These are phyloP conservation scores for Aegilops umbellulata DNA, from an alignment of 176 grass and related monocot species.

Conservation along the genomic window DNA sequence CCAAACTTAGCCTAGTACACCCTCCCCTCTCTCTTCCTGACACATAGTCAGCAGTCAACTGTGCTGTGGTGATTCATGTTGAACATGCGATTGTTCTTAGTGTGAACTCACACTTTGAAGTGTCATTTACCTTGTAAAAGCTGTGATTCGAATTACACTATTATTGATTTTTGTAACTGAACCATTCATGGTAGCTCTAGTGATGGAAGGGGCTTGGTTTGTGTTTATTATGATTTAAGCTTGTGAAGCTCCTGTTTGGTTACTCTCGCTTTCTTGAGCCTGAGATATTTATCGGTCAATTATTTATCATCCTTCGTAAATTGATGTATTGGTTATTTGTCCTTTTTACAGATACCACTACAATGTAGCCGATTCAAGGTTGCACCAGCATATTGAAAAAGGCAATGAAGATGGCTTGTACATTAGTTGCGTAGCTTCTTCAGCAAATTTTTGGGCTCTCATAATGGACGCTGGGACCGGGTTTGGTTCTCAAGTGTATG, in stretches of 20 bases:
- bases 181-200: neutral
- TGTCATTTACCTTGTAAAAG: neutral
- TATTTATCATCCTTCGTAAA: neutral
- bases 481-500: slow-evolving; percentile 77
- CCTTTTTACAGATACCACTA: slow-evolving; percentile 77
- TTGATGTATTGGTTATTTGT: slow-evolving; percentile 26
- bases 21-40: neutral
- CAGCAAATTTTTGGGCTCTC: slow-evolving; percentile 75
- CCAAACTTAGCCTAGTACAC: neutral
- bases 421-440: slow-evolving; percentile 82
- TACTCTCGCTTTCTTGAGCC: neutral
- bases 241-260: neutral
- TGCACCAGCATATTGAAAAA: slow-evolving; percentile 87
- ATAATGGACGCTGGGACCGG: slow-evolving; percentile 87
- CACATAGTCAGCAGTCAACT: neutral
- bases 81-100: neutral
- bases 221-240: neutral
- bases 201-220: neutral
- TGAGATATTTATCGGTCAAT: slow-evolving; percentile 16
- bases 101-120: neutral
- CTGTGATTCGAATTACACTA: neutral
- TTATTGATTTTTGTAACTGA: neutral
- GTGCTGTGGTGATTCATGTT: neutral
- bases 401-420: slow-evolving; percentile 83
- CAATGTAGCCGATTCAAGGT: slow-evolving; percentile 81